Percentiles rank a stretch among this genome's conserved stretches.
These are phyloP conservation scores for Paratinospora sagittata DNA, from an alignment of 164 flowering plant genomes.

Conservation along the genomic window DNA sequence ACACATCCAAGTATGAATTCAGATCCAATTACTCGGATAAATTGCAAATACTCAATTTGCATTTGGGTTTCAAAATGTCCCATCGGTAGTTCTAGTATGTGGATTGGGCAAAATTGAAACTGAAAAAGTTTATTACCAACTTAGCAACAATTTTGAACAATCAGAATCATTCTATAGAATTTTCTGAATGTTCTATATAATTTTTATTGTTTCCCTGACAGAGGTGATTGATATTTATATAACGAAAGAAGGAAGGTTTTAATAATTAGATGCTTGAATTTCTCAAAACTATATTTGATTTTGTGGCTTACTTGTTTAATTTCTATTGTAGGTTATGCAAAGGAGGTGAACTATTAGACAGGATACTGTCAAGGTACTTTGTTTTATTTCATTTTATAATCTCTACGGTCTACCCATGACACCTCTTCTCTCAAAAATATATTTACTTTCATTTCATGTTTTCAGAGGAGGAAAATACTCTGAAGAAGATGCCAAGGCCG, in stretches of 20 bases:
- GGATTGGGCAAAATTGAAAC: background rate
- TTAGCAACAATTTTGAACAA: background rate
- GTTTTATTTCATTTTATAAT: background rate
- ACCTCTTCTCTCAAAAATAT: background rate
- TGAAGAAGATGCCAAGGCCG: constrained; percentile 89
- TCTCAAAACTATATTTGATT: background rate
- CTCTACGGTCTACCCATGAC: background rate
- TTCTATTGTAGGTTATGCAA: constrained; percentile 63
- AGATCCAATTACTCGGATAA: background rate
- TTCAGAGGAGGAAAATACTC: constrained; percentile 94
- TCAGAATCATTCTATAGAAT: background rate
- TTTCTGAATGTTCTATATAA: background rate
- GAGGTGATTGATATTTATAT: background rate
- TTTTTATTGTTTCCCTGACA: background rate
- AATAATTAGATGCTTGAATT: background rate
- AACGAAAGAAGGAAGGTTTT: background rate
- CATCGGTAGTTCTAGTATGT: background rate
- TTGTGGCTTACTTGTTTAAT: constrained; percentile 2
- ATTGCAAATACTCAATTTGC: background rate
- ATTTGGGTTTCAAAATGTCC: background rate
- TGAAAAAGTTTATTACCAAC: background rate
- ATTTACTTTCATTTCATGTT: background rate
- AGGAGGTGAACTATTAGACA: constrained; percentile 87
- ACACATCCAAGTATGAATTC: background rate
- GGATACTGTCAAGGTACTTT: constrained; percentile 74